A percentile compares a stretch with the other conserved stretches of the same genome.
Evolutionary conservation across 2,329 filamentous ascomycete species (phyloP).

Genomic region (Phoma herbarum): DNA sequence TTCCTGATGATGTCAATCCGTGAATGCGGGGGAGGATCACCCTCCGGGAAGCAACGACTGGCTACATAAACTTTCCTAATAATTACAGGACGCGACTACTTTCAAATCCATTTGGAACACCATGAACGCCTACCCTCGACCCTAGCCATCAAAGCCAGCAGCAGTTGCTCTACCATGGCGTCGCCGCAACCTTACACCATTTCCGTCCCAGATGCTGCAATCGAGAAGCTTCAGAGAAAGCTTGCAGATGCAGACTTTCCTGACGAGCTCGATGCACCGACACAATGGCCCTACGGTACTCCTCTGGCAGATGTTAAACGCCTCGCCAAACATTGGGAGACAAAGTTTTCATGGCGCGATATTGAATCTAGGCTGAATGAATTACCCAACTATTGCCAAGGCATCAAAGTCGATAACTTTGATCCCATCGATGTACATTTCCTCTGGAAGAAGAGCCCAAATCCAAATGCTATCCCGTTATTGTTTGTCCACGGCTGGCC

Average conservation of each 20-base stretch:
- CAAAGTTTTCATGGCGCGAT: constrained; percentile 67
- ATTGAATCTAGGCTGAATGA: constrained; percentile 68
- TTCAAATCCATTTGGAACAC: constrained; percentile 5
- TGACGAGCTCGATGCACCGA: constrained; percentile 58
- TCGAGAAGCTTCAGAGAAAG: constrained; percentile 65
- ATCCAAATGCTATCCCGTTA: constrained; percentile 66
- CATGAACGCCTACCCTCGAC: not conserved
- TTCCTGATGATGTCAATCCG: not conserved
- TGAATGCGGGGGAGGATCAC: not conserved
- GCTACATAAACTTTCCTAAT: not conserved
- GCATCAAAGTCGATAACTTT: constrained; percentile 66
- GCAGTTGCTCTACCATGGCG: constrained; percentile 11
- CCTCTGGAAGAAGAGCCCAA: constrained; percentile 64
- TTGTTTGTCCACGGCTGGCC: constrained; percentile 77
- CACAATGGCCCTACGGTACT: constrained; percentile 67
- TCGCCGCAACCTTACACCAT: constrained; percentile 39
- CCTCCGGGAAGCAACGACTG: constrained; percentile 5
- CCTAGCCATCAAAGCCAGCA: not conserved
- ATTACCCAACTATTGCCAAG: constrained; percentile 66
- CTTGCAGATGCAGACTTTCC: constrained; percentile 64
- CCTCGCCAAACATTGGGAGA: constrained; percentile 65
- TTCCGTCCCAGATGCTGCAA: constrained; percentile 51
- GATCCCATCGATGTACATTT: constrained; percentile 70
- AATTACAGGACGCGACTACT: not conserved
- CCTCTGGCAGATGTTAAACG: constrained; percentile 68